Percentiles rank a stretch among this genome's conserved stretches.
Evolutionary conservation across 129 eudicot genomes (phyloP).

Genomic region (Escallonia herrerae): DNA sequence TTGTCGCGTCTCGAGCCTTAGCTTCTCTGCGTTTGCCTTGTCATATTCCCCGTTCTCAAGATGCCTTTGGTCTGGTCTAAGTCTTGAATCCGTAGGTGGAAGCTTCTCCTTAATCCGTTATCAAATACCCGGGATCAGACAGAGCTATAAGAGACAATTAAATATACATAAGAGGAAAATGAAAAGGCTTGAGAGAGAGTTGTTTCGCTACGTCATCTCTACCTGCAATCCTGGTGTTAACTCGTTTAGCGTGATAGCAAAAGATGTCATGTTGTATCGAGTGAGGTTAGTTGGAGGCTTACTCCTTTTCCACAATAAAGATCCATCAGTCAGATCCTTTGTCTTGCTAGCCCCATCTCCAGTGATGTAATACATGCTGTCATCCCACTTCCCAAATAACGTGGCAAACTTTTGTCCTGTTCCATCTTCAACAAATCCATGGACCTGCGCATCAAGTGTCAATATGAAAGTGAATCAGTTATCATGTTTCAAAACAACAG

Average conservation of each 20-base stretch:
- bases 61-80: conserved; percentile 92
- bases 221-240: conserved; percentile 84
- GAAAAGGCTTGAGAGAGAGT: neutral
- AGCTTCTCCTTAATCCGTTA: conserved; percentile 76
- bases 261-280: conserved; percentile 76
- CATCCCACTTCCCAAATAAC: conserved; percentile 75
- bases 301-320: conserved; percentile 62
- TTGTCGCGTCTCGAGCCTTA: conserved; percentile 76
- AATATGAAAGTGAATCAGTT: neutral
- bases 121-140: conserved; percentile 45
- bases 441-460: conserved; percentile 41
- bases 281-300: conserved; percentile 61
- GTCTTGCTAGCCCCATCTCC: conserved; percentile 40
- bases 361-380: conserved; percentile 47
- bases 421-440: conserved; percentile 62
- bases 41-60: conserved; percentile 91
- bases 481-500: neutral
- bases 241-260: conserved; percentile 82
- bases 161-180: conserved; percentile 13
- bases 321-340: conserved; percentile 43
- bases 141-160: conserved; percentile 24
- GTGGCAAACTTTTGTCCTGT: conserved; percentile 35
- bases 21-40: conserved; percentile 82
- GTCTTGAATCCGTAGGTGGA: conserved; percentile 93
- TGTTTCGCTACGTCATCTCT: conserved; percentile 14